These are phyloP conservation scores for Collybia sp. DNA, from an alignment of 768 basidiomycete genomes.

Conservation along the genomic window DNA sequence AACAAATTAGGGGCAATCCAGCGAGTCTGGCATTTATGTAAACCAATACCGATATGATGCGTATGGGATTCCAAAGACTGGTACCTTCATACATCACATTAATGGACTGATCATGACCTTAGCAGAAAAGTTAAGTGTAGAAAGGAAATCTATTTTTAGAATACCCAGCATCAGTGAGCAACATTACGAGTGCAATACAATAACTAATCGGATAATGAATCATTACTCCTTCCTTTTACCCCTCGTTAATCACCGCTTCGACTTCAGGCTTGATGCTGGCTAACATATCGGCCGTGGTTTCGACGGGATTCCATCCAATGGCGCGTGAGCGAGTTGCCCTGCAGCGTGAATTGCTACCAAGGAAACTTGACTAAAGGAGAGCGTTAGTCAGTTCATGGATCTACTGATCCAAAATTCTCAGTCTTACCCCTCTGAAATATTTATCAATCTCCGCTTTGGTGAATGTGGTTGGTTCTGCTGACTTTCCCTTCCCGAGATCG, in stretches of 20 bases:
- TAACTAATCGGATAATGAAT: no score
- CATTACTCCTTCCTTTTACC: no score
- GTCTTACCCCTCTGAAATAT: slow-evolving; percentile 26
- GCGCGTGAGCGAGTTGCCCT: slow-evolving; percentile 26
- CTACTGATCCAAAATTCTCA: neutral
- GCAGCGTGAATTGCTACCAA: slow-evolving; percentile 37
- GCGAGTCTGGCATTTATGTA: no score
- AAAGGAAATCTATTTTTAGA: no score
- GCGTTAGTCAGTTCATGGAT: neutral
- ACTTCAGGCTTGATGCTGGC: slow-evolving; percentile 37
- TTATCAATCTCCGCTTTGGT: slow-evolving; percentile 39
- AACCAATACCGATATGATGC: no score
- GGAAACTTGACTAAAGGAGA: slow-evolving; percentile 17
- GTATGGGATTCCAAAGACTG: no score
- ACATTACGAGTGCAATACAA: no score
- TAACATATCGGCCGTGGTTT: slow-evolving; percentile 34
- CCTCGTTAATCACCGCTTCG: slow-evolving; percentile 8
- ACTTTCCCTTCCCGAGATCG: slow-evolving; percentile 29
- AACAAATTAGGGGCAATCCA: no score
- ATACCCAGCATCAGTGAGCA: no score
- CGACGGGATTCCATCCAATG: slow-evolving; percentile 41
- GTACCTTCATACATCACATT: no score
- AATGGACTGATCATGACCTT: no score
- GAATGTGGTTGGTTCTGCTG: slow-evolving; percentile 40
- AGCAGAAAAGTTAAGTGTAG: no score